A percentile compares a stretch with the other conserved stretches of the same genome.
Evolutionary conservation across 1,284 basidiomycete genomes (phyloP).

Genomic region (Ganoderma leucocontextum): DNA sequence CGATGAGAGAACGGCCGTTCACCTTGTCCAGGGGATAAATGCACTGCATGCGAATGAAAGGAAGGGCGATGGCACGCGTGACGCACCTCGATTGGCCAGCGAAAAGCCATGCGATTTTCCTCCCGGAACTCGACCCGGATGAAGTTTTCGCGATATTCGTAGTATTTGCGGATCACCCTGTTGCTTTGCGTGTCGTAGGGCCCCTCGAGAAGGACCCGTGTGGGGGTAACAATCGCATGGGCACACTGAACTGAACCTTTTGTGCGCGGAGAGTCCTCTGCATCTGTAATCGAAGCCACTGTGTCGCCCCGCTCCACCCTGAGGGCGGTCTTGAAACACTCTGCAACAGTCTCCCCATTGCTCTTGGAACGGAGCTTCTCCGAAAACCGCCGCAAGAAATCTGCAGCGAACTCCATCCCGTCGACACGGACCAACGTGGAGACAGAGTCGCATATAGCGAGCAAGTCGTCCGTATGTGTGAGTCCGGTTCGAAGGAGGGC

Average conservation of each 20-base stretch:
- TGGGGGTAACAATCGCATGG: slow-evolving; percentile 76
- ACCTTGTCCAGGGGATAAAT: slow-evolving; percentile 38
- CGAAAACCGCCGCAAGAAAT: slow-evolving; percentile 59
- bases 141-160: slow-evolving; percentile 68
- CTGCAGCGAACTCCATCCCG: slow-evolving; percentile 46
- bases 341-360: slow-evolving; percentile 51
- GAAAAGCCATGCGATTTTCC: slow-evolving; percentile 72
- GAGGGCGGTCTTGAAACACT: slow-evolving; percentile 56
- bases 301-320: slow-evolving; percentile 9
- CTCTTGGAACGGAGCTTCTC: slow-evolving; percentile 53
- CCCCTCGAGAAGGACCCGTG: slow-evolving; percentile 72
- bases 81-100: slow-evolving; percentile 67
- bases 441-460: slow-evolving; percentile 52
- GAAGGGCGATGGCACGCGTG: not conserved
- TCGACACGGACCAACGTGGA: slow-evolving; percentile 45
- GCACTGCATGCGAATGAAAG: not conserved
- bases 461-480: slow-evolving; percentile 60
- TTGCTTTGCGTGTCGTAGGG: slow-evolving; percentile 76
- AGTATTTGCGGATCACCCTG: slow-evolving; percentile 65
- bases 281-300: slow-evolving; percentile 13
- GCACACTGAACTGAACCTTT: slow-evolving; percentile 57
- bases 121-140: slow-evolving; percentile 82
- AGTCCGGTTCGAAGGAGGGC: slow-evolving; percentile 65
- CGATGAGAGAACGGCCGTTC: slow-evolving; percentile 62
- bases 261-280: slow-evolving; percentile 11